Percentiles rank a stretch among this genome's conserved stretches.
phyloP scores from a whole-genome alignment of 2,329 filamentous ascomycete species.

The Claviceps fusiformis region DNA sequence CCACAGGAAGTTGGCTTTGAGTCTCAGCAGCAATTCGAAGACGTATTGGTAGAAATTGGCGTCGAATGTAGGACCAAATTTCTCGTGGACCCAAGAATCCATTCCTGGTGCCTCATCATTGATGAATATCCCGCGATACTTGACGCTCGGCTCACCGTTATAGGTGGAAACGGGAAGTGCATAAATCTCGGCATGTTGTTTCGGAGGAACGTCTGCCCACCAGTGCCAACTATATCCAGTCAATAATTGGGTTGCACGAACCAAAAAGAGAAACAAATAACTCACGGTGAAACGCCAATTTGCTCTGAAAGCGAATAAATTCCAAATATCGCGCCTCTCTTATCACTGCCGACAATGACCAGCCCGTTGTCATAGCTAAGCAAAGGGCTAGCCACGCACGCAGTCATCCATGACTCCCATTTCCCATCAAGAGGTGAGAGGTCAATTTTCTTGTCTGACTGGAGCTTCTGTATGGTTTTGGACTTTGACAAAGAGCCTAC shows the following conservation, averaged over 20 bases:
- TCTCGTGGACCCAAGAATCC: constrained; percentile 41
- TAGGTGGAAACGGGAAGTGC: constrained; percentile 22
- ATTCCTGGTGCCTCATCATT: constrained; percentile 38
- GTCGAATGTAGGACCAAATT: constrained; percentile 33
- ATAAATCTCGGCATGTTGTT: constrained; percentile 32
- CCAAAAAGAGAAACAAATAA: neutral
- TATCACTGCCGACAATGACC: constrained; percentile 44
- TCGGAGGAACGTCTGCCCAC: constrained; percentile 43
- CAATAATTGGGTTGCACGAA: neutral
- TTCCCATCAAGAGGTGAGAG: constrained; percentile 22
- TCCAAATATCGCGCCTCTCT: constrained; percentile 46
- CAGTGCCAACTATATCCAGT: constrained; percentile 34
- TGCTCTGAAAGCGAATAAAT: constrained; percentile 47
- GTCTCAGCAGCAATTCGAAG: constrained; percentile 48
- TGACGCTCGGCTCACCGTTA: constrained; percentile 37
- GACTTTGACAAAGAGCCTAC: constrained; percentile 12
- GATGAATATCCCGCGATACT: constrained; percentile 48
- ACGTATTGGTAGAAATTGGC: constrained; percentile 46
- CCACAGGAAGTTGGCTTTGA: constrained; percentile 52
- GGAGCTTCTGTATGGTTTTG: constrained; percentile 8
- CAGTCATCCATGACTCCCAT: constrained; percentile 42
- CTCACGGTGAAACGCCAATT: constrained; percentile 42
- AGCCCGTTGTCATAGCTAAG: constrained; percentile 29
- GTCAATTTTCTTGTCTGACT: constrained; percentile 10
- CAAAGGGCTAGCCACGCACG: constrained; percentile 32